Evolutionary conservation across 257 asterid species (phyloP), one percentile per base, ranked within the genome.

Genomic region (Schizonepeta tenuifolia): DNA sequence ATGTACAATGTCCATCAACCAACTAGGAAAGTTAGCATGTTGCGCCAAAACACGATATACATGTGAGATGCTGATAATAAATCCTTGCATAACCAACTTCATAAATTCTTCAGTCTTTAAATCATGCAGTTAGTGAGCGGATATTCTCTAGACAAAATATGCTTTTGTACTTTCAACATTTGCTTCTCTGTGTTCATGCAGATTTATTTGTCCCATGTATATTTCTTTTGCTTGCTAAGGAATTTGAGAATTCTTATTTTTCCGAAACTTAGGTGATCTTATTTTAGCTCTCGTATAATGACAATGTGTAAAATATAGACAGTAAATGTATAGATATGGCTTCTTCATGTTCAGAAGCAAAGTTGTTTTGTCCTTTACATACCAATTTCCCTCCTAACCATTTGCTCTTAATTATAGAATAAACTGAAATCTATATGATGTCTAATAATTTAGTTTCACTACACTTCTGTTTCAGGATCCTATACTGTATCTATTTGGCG

Each of bases 401-500:
- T 33, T 51, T 76, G 28, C 73, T 56, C 68, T 61, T 70, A 46
- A 67, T 64, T 67, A 35, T 10, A 59, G 31, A 56, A 67, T 64
- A 75, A 70, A 65, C 40, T 40, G 18, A 47, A 58, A 11, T 63
- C 20, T 60, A 8, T 57, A 13, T 59, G 18, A 46, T 40, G 69
- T 71, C 74, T 57, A 47, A 35, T 55, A 47, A 56, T 74, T 64
- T 18, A 40, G 41, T 51, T 71, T 72, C 70, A 26, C 40, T 50
- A 71, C 36, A 43, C 59, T 76, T 74, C 79, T 79, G 22, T 75
- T 66, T 71, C 86, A 95, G 99, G 92, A 79, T 76, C 83, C 46
- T 81, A 79, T 76, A 73, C 81, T 74, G 73, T 95, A 59, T 87
- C 97, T 65, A 82, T 95, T 41, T 90, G 96, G 95, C 87, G 81